These are phyloP conservation scores for Panus rudis DNA, from an alignment of 768 basidiomycete genomes.

Conservation along the genomic window DNA sequence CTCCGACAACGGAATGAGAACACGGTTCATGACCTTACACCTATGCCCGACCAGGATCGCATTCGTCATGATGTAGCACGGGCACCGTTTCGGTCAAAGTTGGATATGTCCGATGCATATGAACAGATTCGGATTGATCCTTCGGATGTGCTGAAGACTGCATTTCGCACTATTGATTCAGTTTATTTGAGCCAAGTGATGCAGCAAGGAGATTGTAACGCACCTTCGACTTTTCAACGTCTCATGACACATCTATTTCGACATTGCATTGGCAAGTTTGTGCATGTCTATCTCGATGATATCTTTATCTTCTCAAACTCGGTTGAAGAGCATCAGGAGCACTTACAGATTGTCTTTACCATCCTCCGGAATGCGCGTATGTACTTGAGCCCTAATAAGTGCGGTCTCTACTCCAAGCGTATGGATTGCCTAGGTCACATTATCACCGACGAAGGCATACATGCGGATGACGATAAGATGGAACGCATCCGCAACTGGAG, in stretches of 20 bases:
- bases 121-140: conserved; percentile 31
- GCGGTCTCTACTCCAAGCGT: conserved; percentile 22
- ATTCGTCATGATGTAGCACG: conserved; percentile 28
- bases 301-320: conserved; percentile 32
- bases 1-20: conserved; percentile 32
- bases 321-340: conserved; percentile 30
- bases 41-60: conserved; percentile 34
- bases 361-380: conserved; percentile 21
- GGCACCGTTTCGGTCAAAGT: conserved; percentile 29
- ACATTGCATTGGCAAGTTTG: conserved; percentile 29
- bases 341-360: conserved; percentile 27
- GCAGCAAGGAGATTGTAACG: conserved; percentile 41
- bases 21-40: conserved; percentile 32
- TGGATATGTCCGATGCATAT: conserved; percentile 36
- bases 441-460: conserved; percentile 32
- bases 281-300: conserved; percentile 40
- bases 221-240: conserved; percentile 37
- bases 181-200: conserved; percentile 31
- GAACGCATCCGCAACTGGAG: conserved; percentile 26
- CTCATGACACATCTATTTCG: conserved; percentile 36
- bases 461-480: conserved; percentile 32
- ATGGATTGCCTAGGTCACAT: conserved; percentile 35
- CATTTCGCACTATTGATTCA: conserved; percentile 30
- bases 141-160: conserved; percentile 24
- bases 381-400: conserved; percentile 28